phyloP scores from a whole-genome alignment of 1,139 yeast species.

The Kodamaea sp. region DNA sequence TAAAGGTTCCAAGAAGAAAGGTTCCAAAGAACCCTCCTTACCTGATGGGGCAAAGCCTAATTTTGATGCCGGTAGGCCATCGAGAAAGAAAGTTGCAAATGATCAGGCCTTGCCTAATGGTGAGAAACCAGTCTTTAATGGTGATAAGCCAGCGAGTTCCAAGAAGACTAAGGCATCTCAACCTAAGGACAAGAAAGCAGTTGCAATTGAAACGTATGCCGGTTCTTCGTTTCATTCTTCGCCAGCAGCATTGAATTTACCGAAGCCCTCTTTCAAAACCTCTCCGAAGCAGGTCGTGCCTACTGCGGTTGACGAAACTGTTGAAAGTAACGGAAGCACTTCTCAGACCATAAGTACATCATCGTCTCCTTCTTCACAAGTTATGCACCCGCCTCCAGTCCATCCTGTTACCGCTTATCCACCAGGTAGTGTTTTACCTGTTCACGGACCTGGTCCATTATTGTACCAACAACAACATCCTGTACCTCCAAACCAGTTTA shows the following conservation, averaged over 20 bases:
- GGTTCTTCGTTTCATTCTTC: slow-evolving; percentile 61
- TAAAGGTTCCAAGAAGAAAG: slow-evolving; percentile 2
- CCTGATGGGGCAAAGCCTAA: slow-evolving; percentile 46
- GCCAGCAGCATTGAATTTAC: slow-evolving; percentile 57
- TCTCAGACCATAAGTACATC: slow-evolving; percentile 1
- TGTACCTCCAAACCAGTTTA: slow-evolving; percentile 13
- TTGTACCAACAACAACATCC: slow-evolving; percentile 9
- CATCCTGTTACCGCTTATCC: slow-evolving; percentile 35
- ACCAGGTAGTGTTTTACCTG: slow-evolving; percentile 18
- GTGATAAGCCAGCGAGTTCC: slow-evolving; percentile 4
- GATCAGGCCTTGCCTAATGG: slow-evolving; percentile 33
- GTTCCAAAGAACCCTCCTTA: slow-evolving; percentile 23
- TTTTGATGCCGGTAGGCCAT: slow-evolving; percentile 19
- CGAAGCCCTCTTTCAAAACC: slow-evolving; percentile 53
- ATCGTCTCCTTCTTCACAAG: slow-evolving; percentile 3
- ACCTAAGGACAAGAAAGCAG: slow-evolving; percentile 17
- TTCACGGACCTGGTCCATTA: slow-evolving; percentile 5
- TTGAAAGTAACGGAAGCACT: slow-evolving; percentile 6
- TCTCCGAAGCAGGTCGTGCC: slow-evolving; percentile 25
- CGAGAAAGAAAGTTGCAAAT: slow-evolving; percentile 11
- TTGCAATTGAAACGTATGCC: slow-evolving; percentile 45
- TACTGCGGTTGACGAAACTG: slow-evolving; percentile 3
- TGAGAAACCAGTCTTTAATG: slow-evolving; percentile 32
- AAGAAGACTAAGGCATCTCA: slow-evolving; percentile 16
- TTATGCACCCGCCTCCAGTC: slow-evolving; percentile 25